Evolutionary conservation across 768 basidiomycete species (phyloP).

Genomic region (Termitomyces sp.): DNA sequence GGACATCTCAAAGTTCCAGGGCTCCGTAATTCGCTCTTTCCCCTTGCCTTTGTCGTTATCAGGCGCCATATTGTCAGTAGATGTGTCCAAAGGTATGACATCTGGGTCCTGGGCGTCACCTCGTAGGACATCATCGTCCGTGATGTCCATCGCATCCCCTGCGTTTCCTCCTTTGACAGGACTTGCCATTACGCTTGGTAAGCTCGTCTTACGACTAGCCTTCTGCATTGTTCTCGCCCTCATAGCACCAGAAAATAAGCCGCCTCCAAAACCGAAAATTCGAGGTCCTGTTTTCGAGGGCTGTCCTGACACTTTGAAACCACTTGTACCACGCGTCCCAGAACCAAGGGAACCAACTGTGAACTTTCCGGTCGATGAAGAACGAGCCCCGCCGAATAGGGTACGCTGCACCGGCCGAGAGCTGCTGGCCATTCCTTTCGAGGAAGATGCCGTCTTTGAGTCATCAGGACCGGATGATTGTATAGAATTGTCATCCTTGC

Average conservation of each 20-base stretch:
- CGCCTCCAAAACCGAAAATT: conserved; percentile 19
- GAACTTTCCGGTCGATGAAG: conserved; percentile 11
- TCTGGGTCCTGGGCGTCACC: conserved; percentile 2
- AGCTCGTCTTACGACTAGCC: conserved; percentile 43
- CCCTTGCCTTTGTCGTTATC: conserved; percentile 29
- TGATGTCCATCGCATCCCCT: conserved; percentile 18
- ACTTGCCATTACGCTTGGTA: conserved; percentile 46
- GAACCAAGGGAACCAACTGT: conserved; percentile 14
- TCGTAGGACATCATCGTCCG: conserved; percentile 12
- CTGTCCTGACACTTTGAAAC: conserved; percentile 8
- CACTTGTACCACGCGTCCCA: conserved; percentile 16
- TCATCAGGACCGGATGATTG: not conserved
- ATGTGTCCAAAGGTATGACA: conserved; percentile 10
- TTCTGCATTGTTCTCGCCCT: conserved; percentile 29
- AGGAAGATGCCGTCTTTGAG: conserved; percentile 1
- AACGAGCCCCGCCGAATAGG: conserved; percentile 8
- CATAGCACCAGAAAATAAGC: conserved; percentile 19
- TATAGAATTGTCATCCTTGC: conserved; percentile 13
- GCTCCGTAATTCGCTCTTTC: conserved; percentile 23
- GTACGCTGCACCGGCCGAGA: conserved; percentile 11
- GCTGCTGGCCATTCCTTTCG: not conserved
- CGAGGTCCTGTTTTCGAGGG: conserved; percentile 11
- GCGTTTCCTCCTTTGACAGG: conserved; percentile 41
- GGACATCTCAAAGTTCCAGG: conserved; percentile 42
- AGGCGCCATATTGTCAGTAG: not conserved